Evolutionary conservation across 1,284 basidiomycete genomes (phyloP).

Genomic region (Cerrena zonata): DNA sequence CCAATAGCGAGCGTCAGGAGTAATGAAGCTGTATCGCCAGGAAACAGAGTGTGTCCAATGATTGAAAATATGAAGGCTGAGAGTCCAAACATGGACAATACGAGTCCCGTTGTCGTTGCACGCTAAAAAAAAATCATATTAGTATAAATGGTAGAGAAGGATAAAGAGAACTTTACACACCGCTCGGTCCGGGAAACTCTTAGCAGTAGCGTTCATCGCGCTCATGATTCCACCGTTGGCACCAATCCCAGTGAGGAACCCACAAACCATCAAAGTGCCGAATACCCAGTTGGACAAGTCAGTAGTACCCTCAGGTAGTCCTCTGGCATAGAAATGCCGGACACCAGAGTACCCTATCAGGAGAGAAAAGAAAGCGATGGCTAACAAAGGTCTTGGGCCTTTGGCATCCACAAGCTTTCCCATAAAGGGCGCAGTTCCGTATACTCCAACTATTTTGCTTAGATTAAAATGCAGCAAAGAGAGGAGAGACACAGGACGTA

Average conservation of each 20-base stretch:
- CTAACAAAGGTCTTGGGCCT: constrained; percentile 52
- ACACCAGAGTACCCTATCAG: constrained; percentile 66
- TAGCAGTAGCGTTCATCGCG: constrained; percentile 61
- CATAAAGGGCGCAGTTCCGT: constrained; percentile 60
- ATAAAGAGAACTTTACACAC: constrained; percentile 36
- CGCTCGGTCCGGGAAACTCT: constrained; percentile 50
- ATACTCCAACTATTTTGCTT: constrained; percentile 46
- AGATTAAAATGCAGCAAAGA: constrained; percentile 3
- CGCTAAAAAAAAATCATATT: constrained; percentile 35
- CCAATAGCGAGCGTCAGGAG: constrained; percentile 65
- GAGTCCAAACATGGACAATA: constrained; percentile 78
- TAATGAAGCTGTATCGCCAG: constrained; percentile 67
- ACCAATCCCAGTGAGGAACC: constrained; percentile 57
- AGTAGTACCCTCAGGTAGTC: constrained; percentile 29
- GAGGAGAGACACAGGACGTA: constrained; percentile 28
- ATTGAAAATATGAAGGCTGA: constrained; percentile 78
- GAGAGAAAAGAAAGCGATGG: constrained; percentile 45
- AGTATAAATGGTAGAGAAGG: neutral
- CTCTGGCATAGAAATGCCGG: constrained; percentile 52
- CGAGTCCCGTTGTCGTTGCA: constrained; percentile 66
- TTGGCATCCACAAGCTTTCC: constrained; percentile 61
- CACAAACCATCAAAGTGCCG: constrained; percentile 41
- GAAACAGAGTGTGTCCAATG: constrained; percentile 60
- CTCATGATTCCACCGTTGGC: constrained; percentile 53
- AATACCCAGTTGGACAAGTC: constrained; percentile 27